These are phyloP conservation scores for Clavispora santaluciae DNA, from an alignment of 805 yeast species.

Conservation along the genomic window DNA sequence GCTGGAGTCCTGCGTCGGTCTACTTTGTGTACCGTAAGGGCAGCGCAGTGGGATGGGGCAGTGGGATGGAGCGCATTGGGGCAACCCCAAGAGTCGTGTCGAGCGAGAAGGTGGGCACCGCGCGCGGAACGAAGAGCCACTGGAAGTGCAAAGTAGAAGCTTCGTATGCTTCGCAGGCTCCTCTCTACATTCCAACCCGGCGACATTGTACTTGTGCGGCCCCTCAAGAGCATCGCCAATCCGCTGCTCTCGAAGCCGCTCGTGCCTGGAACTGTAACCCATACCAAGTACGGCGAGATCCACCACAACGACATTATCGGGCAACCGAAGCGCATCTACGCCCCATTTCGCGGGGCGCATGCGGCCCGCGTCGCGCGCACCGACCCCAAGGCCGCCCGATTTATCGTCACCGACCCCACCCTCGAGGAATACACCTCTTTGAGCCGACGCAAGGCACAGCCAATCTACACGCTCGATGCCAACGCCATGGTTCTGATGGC, in stretches of 20 bases:
- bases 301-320: conserved; percentile 5
- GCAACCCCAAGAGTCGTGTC: background rate
- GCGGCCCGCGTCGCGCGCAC: background rate
- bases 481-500: conserved; percentile 1
- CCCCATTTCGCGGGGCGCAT: conserved; percentile 1
- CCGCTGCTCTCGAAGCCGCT: conserved; percentile 1
- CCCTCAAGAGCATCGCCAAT: background rate
- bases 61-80: too few species aligned
- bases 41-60: too few species aligned
- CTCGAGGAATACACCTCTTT: conserved; percentile 3
- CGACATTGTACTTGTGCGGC: conserved; percentile 2
- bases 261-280: background rate
- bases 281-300: conserved; percentile 1
- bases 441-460: conserved; percentile 3
- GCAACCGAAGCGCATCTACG: conserved; percentile 3
- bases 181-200: conserved; percentile 1
- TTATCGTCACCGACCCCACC: conserved; percentile 2
- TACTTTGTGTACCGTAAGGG: too few species aligned
- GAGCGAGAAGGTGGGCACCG: too few species aligned
- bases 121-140: too few species aligned
- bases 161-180: conserved; percentile 1
- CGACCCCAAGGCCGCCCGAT: background rate
- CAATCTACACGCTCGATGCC: conserved; percentile 3
- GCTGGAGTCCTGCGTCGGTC: background rate
- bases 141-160: too few species aligned